Conservation (phyloP, 345 rosid species). For the Eutrema heterophyllum region DNA sequence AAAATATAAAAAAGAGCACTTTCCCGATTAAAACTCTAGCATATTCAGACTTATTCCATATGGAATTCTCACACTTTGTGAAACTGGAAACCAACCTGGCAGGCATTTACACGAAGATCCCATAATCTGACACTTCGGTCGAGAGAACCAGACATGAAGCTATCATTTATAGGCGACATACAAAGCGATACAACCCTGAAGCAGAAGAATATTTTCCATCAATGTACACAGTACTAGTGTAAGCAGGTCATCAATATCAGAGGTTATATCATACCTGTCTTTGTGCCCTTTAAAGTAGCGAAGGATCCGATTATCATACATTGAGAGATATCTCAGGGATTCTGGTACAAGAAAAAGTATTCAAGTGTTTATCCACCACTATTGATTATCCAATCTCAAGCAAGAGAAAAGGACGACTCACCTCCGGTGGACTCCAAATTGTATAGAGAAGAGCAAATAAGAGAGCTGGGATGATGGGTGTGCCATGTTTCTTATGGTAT, state of each 20-base stretch:
- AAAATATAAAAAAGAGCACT: neutral
- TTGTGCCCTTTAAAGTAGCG: slow-evolving; percentile 95
- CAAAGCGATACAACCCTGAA: too few species aligned
- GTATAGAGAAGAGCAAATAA: slow-evolving; percentile 77
- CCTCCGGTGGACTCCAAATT: slow-evolving; percentile 76
- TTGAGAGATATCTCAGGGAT: slow-evolving; percentile 75
- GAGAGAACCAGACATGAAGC: too few species aligned
- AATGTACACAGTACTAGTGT: too few species aligned
- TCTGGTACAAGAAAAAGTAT: slow-evolving; percentile 40
- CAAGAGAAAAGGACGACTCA: slow-evolving; percentile 22
- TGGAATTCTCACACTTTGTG: too few species aligned
- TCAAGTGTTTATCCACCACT: neutral
- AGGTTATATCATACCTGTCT: too few species aligned
- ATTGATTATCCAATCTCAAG: neutral
- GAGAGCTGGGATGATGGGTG: slow-evolving; percentile 94
- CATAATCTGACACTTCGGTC: too few species aligned
- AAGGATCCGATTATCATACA: slow-evolving; percentile 91
- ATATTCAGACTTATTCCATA: neutral
- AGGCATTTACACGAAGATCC: too few species aligned
- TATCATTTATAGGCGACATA: too few species aligned
- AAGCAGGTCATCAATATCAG: too few species aligned
- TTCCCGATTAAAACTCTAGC: neutral
- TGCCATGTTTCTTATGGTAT: slow-evolving; percentile 80
- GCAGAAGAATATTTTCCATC: too few species aligned
- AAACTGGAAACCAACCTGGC: too few species aligned